Percentiles rank a stretch among this genome's conserved stretches.
Evolutionary conservation across 1,139 yeast species (phyloP).

Genomic region (Zygotorulaspora mrakii): DNA sequence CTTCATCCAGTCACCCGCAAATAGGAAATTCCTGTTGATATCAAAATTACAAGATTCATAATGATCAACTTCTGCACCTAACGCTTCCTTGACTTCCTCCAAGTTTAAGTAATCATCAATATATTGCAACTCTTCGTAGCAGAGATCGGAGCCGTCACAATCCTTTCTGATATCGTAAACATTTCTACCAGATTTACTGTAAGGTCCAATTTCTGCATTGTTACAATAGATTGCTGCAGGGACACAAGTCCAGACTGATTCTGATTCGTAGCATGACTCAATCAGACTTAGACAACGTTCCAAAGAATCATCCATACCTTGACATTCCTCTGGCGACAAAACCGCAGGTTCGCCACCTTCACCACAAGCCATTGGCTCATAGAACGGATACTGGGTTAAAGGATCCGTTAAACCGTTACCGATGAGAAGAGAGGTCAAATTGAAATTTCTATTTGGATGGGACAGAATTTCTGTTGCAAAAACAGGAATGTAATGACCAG

Average conservation of each 20-base stretch:
- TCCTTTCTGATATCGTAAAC: conserved; percentile 87
- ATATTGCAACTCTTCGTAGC: conserved; percentile 70
- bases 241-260: conserved; percentile 84
- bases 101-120: conserved; percentile 67
- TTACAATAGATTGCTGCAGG: conserved; percentile 93
- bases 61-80: conserved; percentile 87
- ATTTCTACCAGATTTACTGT: conserved; percentile 84
- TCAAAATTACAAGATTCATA: conserved; percentile 86
- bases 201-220: conserved; percentile 82
- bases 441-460: conserved; percentile 75
- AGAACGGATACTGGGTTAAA: conserved; percentile 78
- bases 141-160: conserved; percentile 73
- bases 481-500: conserved; percentile 95
- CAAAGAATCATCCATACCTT: conserved; percentile 62
- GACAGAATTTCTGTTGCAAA: conserved; percentile 83
- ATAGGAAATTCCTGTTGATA: conserved; percentile 74
- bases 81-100: conserved; percentile 65
- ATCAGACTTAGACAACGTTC: conserved; percentile 82
- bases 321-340: conserved; percentile 67
- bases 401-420: conserved; percentile 98
- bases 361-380: conserved; percentile 98
- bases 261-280: conserved; percentile 72
- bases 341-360: conserved; percentile 85
- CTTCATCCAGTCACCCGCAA: conserved; percentile 91
- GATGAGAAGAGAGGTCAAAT: conserved; percentile 81